phyloP scores from a whole-genome alignment of 345 rosid genomes.

The Eucalyptus curtisii region DNA sequence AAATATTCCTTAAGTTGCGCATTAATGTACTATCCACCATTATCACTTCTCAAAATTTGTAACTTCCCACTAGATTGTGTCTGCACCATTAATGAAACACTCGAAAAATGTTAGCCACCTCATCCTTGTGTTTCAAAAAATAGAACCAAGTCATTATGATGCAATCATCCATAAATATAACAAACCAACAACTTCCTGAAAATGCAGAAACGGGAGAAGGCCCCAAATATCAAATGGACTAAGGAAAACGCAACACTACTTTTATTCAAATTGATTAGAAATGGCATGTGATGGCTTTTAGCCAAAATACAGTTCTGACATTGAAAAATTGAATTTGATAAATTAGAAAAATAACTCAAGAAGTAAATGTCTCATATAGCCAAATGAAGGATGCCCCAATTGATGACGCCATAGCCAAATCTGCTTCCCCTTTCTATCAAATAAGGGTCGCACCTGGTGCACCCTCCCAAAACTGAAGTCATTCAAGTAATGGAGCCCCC shows the following conservation, averaged over 20 bases:
- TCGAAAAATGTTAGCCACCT: background rate
- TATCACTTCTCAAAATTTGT: too few relatives aligned
- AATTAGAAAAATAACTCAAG: background rate
- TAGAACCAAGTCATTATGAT: background rate
- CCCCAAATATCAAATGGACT: background rate
- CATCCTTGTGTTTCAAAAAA: background rate
- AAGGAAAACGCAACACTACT: background rate
- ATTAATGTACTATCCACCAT: background rate
- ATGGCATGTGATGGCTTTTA: background rate
- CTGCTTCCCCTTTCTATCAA: background rate
- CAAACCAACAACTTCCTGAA: background rate
- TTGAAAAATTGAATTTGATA: rapidly evolving
- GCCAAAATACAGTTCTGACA: background rate
- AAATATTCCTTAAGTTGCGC: background rate
- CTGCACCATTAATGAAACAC: too few relatives aligned
- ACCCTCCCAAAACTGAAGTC: background rate
- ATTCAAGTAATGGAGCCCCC: background rate
- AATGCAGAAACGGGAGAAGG: background rate
- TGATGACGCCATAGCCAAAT: background rate
- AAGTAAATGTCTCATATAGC: background rate
- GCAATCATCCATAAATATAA: background rate
- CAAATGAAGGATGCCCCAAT: background rate
- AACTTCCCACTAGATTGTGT: too few relatives aligned
- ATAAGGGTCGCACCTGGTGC: too few relatives aligned
- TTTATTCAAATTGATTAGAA: background rate